These are phyloP conservation scores for Citrus maxima DNA, from an alignment of 345 rosid species.

Conservation along the genomic window DNA sequence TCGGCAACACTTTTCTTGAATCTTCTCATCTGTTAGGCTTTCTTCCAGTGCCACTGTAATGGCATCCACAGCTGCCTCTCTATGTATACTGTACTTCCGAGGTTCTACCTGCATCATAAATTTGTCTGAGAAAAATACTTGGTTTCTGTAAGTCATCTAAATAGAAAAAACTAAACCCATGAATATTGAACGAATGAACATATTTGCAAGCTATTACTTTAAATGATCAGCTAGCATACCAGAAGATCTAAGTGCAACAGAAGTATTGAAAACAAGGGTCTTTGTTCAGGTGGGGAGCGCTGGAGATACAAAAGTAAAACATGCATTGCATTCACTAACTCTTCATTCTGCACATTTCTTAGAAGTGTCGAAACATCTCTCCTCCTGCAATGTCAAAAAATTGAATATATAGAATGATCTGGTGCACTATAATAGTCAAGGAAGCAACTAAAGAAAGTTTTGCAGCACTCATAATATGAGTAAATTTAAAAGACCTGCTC, in stretches of 20 bases:
- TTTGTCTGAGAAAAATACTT: slow-evolving; percentile 5
- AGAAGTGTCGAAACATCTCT: slow-evolving; percentile 31
- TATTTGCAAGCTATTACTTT: background rate
- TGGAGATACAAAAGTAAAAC: slow-evolving; percentile 43
- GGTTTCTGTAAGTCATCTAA: background rate
- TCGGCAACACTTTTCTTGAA: slow-evolving; percentile 42
- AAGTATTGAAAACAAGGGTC: slow-evolving; percentile 45
- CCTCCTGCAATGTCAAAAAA: slow-evolving; percentile 30
- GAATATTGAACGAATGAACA: background rate
- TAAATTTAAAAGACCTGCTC: slow-evolving; percentile 35
- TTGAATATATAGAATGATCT: background rate
- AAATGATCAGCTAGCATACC: slow-evolving; percentile 26
- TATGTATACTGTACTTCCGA: slow-evolving; percentile 45
- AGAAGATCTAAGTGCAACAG: slow-evolving; percentile 46
- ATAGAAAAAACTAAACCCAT: background rate
- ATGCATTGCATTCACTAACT: slow-evolving; percentile 41
- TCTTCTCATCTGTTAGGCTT: slow-evolving; percentile 33
- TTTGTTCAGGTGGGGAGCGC: slow-evolving; percentile 32
- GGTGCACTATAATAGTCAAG: background rate
- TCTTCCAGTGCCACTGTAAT: slow-evolving; percentile 36
- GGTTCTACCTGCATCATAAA: slow-evolving; percentile 37
- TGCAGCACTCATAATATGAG: background rate
- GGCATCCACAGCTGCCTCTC: slow-evolving; percentile 55
- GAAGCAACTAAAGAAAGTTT: background rate
- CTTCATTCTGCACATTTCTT: slow-evolving; percentile 32